phyloP scores from a whole-genome alignment of 257 asterid genomes.

The Nicotiana attenuata region DNA sequence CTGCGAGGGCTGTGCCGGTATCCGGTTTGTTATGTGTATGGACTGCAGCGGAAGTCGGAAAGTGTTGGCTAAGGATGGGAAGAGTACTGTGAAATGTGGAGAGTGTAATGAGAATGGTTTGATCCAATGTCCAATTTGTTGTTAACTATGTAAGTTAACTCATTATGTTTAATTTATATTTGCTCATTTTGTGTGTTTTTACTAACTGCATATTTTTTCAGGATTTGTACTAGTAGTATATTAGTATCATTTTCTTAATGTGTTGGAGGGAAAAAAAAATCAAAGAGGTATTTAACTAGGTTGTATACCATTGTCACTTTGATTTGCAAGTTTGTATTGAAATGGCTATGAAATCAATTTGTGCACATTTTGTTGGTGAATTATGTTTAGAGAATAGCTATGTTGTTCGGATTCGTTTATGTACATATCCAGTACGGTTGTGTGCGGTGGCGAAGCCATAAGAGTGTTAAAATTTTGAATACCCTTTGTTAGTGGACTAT shows the following conservation, averaged over 20 bases:
- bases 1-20: conserved; percentile 63
- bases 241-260: background rate
- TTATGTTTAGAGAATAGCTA: background rate
- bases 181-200: background rate
- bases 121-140: conserved; percentile 74
- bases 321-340: conserved; percentile 7
- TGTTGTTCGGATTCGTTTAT: background rate
- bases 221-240: background rate
- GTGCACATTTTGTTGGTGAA: background rate
- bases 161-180: background rate
- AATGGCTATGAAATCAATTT: background rate
- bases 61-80: conserved; percentile 56
- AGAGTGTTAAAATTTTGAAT: too few relatives aligned
- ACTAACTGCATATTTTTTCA: background rate
- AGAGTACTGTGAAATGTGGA: conserved; percentile 52
- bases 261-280: background rate
- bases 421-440: background rate
- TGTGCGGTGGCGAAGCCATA: too few relatives aligned
- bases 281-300: background rate
- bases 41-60: conserved; percentile 80
- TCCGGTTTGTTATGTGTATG: conserved; percentile 71
- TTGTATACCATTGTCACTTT: background rate
- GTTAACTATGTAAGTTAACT: conserved; percentile 22
- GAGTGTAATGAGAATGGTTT: conserved; percentile 94
- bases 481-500: too few relatives aligned